phyloP scores from a whole-genome alignment of 2,329 filamentous ascomycete genomes.

The Pseudofabraea citricarpa region DNA sequence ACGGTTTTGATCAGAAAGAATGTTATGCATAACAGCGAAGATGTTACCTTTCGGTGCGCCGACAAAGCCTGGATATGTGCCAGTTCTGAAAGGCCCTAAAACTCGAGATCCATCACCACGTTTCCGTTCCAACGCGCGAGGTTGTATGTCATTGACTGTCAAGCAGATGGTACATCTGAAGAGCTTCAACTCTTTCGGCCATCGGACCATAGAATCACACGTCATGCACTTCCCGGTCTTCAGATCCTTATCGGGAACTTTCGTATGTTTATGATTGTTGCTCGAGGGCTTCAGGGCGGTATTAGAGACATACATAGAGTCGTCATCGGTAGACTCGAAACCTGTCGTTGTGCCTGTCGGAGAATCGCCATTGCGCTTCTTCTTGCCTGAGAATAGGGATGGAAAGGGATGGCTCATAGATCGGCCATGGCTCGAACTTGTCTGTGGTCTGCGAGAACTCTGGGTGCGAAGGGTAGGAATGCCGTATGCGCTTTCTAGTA shows the following conservation, averaged over 20 bases:
- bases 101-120: conserved; percentile 20
- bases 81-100: conserved; percentile 13
- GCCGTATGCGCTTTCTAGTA: conserved; percentile 25
- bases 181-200: conserved; percentile 66
- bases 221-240: conserved; percentile 77
- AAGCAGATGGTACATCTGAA: conserved; percentile 82
- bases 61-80: conserved; percentile 9
- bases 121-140: conserved; percentile 26
- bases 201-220: conserved; percentile 74
- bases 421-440: conserved; percentile 19
- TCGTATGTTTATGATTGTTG: conserved; percentile 26
- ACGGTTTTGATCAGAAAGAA: neutral
- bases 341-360: conserved; percentile 29
- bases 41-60: conserved; percentile 20
- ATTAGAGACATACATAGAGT: conserved; percentile 26
- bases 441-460: conserved; percentile 7
- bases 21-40: too few species aligned
- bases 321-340: conserved; percentile 42
- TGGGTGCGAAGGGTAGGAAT: conserved; percentile 22
- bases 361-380: conserved; percentile 40
- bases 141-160: conserved; percentile 75
- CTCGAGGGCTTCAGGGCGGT: conserved; percentile 8
- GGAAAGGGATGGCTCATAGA: conserved; percentile 81
- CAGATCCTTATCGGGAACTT: conserved; percentile 51
- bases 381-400: conserved; percentile 61